Base-by-base conservation (phyloP, 257 asterid genomes). In the Nicotiana attenuata region DNA sequence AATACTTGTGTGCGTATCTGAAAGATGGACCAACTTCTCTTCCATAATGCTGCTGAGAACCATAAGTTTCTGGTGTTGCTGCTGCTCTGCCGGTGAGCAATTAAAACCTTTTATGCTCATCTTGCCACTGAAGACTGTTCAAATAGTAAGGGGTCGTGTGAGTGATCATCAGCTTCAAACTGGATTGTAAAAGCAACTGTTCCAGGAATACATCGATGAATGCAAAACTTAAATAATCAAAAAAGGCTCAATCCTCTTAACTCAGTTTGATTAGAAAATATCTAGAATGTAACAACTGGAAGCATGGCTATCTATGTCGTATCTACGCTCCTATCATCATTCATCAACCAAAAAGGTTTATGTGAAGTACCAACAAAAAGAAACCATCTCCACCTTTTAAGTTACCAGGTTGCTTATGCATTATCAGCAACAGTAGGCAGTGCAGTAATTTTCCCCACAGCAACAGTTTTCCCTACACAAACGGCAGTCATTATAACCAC, bases 381-480 rank as follows among this genome's bases (percentile, higher is more conserved):
- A 71, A 71, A 19, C 33, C 45, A 45, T 56, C 17, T 45, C 38
- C 15, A 45, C 78, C 80, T 75, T 75, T 29, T 47, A 33, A 50
- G 80, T 50, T 26, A 26, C 35, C 41, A 75, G 2, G 80, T 55
- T 50, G 80, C 22, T 67, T 55, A 35, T 53, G 86, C 89, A 69
- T 11, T 19, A 24, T 85, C 81, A 61, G 79, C 81, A 26, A 81
- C 7, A 22, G 85, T 57, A 14, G 88, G 87, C 68, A 88, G 87
- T 38, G 81, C 77, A 66, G 87, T 84, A 65, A 88, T 82, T 82
- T 85, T 88, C 47, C 91, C 89, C 76, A 88, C 87, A 67, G 91
- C 89, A 76, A 88, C 84, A 76, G 91, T 88, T 81, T 82, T 88
- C 84, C 98, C 99, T 94, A 91, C 83, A 31, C 57, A 77, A 69